Evolutionary conservation across 192 early-diverging fungal species (phyloP).

Genomic region (Helicostylum pulchrum): DNA sequence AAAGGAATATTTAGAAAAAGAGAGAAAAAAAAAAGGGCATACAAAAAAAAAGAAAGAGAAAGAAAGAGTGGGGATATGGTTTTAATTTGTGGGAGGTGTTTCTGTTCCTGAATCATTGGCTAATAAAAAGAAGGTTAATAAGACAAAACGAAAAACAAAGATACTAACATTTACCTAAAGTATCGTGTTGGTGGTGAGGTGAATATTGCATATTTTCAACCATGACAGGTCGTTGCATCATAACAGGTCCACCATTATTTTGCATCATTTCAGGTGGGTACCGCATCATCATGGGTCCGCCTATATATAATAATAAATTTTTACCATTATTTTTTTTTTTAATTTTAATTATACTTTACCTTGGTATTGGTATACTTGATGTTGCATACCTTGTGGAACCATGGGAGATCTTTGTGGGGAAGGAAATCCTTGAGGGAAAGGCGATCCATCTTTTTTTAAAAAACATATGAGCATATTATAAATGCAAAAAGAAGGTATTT

Average conservation of each 20-base stretch:
- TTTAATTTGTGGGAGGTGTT: neutral
- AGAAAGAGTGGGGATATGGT: neutral
- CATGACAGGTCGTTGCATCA: constrained; percentile 46
- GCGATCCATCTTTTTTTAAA: constrained; percentile 33
- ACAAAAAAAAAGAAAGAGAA: neutral
- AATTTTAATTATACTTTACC: constrained; percentile 16
- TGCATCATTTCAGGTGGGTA: constrained; percentile 53
- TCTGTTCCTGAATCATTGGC: constrained; percentile 13
- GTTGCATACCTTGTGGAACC: constrained; percentile 49
- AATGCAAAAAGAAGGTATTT: neutral
- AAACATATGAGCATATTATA: neutral
- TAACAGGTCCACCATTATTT: constrained; percentile 41
- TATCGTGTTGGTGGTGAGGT: constrained; percentile 12
- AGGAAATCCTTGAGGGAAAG: constrained; percentile 48
- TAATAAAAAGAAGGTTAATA: neutral
- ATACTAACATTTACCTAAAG: constrained; percentile 4
- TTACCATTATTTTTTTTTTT: neutral
- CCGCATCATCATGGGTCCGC: constrained; percentile 52
- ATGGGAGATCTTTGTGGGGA: constrained; percentile 49
- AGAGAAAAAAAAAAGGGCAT: neutral
- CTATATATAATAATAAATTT: constrained; percentile 13
- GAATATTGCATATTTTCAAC: constrained; percentile 42
- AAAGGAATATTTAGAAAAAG: neutral
- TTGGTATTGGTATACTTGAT: constrained; percentile 51
- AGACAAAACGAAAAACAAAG: neutral